Evolutionary conservation across 306 rosid genomes (phyloP).

Genomic region (Quercus mongolica): DNA sequence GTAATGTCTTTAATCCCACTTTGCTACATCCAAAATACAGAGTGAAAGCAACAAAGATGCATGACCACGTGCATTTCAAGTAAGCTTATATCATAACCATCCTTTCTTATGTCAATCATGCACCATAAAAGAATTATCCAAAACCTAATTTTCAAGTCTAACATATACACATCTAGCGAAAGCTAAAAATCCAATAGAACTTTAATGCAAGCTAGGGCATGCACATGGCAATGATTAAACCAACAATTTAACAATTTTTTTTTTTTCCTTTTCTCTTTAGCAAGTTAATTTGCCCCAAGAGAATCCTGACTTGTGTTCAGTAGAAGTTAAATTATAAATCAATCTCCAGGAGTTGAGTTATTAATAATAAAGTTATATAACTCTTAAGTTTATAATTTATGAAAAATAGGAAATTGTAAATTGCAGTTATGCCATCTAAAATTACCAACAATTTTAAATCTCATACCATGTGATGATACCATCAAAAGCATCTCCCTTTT

Average conservation of each 20-base stretch:
- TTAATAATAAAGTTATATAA: not conserved
- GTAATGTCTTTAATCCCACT: not conserved
- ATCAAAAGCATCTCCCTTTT: conserved; percentile 35
- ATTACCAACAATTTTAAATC: conserved; percentile 10
- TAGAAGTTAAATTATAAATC: not conserved
- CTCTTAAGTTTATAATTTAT: not conserved
- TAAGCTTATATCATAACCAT: not conserved
- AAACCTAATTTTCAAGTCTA: no score
- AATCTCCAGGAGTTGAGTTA: not conserved
- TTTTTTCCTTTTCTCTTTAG: no score
- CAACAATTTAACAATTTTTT: no score
- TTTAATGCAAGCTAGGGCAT: no score
- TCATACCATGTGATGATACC: conserved; percentile 38
- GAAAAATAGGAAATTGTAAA: not conserved
- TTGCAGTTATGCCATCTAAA: conserved; percentile 13
- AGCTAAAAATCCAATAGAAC: no score
- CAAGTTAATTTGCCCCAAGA: not conserved
- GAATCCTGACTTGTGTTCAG: not conserved
- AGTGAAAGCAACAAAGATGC: not conserved
- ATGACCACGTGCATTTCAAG: not conserved
- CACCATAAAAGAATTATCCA: no score
- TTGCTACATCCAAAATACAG: not conserved
- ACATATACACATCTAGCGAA: no score
- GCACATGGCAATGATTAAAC: no score
- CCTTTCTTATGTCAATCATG: not conserved